Evolutionary conservation across 1,284 basidiomycete species (phyloP), one percentile per base, ranked within the genome.

Genomic region (Cryptococcus jaspeensis): DNA sequence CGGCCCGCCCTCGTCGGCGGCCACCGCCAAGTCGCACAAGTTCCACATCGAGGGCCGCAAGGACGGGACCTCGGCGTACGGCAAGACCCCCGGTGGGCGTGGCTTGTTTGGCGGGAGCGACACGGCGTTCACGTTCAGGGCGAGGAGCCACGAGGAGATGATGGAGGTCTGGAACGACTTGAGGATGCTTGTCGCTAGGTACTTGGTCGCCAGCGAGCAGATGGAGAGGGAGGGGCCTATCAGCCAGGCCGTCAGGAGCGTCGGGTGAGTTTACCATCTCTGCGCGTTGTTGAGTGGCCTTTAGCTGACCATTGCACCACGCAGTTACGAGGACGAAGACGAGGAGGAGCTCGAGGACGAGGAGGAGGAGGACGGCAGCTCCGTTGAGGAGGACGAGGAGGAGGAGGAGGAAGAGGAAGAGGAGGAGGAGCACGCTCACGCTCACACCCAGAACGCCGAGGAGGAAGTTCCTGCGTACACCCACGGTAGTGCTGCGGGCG

Each of bases 141-240:
- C 90, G 44, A 82, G 94, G 62, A 88, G 85, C 64, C 86, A 91
- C 71, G 94, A 98, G 65, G 95, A 97, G 73, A 92, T 98, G 90
- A 94, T 98, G 92, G 95, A 98, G 80, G 97, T 96, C 90, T 99
- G 96, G 95, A 98, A 98, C 78, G 96, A 98, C 77, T 83, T 96
- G 54, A 83, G 93, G 68, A 96, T 98, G 92, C 83, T 99, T 56
- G 94, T 91, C 72, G 93, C 94, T 58, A 82, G 95, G 64, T 99
- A 98, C 78, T 84, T 99, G 55, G 92, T 97, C 54, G 92, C 93
- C 50, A 90, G 88, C 62, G 95, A 98, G 81, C 85, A 87, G 73
- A 90, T 98, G 81, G 92, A 97, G 80, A 82, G 95, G 53, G 87
- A 87, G 50, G 95, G 96, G 5, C 92, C 92, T 11, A 90, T 99